A percentile compares a stretch with the other conserved stretches of the same genome.
These are phyloP conservation scores for Neobulgaria alba DNA, from an alignment of 2,329 filamentous ascomycete genomes.

Conservation along the genomic window DNA sequence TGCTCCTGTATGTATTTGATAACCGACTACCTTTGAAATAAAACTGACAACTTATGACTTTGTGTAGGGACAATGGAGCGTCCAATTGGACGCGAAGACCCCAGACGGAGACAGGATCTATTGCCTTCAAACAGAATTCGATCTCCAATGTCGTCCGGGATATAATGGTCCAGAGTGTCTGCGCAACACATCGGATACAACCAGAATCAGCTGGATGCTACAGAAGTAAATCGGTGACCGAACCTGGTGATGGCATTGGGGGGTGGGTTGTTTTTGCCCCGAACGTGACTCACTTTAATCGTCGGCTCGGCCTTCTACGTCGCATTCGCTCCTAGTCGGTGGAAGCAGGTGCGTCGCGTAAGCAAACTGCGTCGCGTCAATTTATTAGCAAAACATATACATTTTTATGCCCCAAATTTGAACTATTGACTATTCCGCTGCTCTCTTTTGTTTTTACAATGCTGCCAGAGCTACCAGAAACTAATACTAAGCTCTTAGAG, in stretches of 20 bases:
- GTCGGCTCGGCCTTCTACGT: too few relatives aligned
- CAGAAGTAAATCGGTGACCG: constrained; percentile 2
- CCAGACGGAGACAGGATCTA: constrained; percentile 7
- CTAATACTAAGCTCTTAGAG: too few relatives aligned
- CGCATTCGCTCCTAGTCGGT: too few relatives aligned
- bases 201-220: constrained; percentile 5
- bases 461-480: too few relatives aligned
- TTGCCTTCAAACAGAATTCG: constrained; percentile 7
- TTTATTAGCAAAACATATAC: too few relatives aligned
- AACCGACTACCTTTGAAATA: constrained; percentile 3
- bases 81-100: constrained; percentile 5
- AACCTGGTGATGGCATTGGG: constrained; percentile 3
- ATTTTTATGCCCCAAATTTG: too few relatives aligned
- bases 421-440: too few relatives aligned
- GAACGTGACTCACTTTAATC: too few relatives aligned
- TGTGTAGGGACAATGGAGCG: constrained; percentile 6
- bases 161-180: constrained; percentile 5
- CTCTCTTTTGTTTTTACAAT: too few relatives aligned
- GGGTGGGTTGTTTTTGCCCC: too few relatives aligned
- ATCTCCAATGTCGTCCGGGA: constrained; percentile 5
- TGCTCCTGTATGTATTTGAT: constrained; percentile 6
- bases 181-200: constrained; percentile 2
- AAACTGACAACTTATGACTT: constrained; percentile 3
- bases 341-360: too few relatives aligned
- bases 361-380: too few relatives aligned